Evolutionary conservation across 176 grass and related monocot species (phyloP).

Genomic region (Saccharum officinarum): DNA sequence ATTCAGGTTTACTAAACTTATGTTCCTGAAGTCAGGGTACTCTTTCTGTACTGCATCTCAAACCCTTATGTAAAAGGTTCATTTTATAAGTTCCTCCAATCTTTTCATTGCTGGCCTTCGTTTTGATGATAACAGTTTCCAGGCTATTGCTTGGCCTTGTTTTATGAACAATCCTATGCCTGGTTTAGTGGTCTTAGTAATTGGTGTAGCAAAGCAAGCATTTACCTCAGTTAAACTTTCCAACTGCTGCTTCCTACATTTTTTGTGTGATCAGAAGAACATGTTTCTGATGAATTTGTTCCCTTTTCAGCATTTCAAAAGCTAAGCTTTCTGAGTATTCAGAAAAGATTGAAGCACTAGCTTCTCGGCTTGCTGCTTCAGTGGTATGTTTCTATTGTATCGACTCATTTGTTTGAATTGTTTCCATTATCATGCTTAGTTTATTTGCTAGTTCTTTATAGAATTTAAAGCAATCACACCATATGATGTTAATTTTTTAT

Average conservation of each 20-base stretch:
- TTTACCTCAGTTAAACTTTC: background rate
- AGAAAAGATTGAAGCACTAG: slow-evolving; percentile 90
- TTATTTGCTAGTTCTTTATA: background rate
- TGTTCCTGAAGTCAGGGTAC: slow-evolving; percentile 11
- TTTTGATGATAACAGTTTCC: slow-evolving; percentile 7
- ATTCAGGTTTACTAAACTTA: slow-evolving; percentile 12
- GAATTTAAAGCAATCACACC: background rate
- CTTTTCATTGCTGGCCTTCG: background rate
- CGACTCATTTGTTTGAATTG: background rate
- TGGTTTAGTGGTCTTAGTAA: background rate
- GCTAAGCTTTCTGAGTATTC: slow-evolving; percentile 89
- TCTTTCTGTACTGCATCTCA: background rate
- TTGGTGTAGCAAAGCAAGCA: slow-evolving; percentile 17
- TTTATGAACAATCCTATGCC: background rate
- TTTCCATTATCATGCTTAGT: slow-evolving; percentile 2
- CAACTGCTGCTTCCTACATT: background rate
- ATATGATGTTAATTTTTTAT: background rate
- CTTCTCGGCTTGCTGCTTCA: slow-evolving; percentile 54
- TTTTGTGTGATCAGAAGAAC: background rate
- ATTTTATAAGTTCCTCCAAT: background rate
- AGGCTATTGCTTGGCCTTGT: background rate
- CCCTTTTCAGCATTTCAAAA: slow-evolving; percentile 67
- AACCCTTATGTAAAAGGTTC: background rate
- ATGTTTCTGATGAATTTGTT: slow-evolving; percentile 8
- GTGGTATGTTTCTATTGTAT: background rate